phyloP scores from a whole-genome alignment of 2,329 filamentous ascomycete genomes.

The Cercospora sp. region DNA sequence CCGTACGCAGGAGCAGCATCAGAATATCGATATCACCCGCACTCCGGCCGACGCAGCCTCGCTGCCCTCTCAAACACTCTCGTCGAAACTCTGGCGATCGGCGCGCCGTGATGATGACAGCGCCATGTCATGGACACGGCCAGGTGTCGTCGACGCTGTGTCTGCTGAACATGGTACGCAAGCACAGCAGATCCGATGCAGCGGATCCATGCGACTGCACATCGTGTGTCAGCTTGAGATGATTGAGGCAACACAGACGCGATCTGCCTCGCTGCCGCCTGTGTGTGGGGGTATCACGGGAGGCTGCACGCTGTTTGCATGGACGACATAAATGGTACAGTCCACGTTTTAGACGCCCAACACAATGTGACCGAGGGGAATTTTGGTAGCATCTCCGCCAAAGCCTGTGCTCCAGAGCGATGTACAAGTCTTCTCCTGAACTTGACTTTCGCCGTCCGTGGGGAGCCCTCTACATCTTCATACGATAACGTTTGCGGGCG shows the following conservation, averaged over 20 bases:
- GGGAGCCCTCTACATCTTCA: not conserved
- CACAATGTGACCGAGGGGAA: not conserved
- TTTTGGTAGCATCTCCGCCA: not conserved
- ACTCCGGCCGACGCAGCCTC: conserved; percentile 6
- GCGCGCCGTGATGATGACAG: not conserved
- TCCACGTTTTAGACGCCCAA: not conserved
- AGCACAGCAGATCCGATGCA: conserved; percentile 11
- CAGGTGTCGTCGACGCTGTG: not conserved
- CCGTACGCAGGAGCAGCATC: not conserved
- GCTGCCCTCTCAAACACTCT: not conserved
- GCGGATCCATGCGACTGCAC: conserved; percentile 16
- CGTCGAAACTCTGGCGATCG: not conserved
- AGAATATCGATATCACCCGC: not conserved
- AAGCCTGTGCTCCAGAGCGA: not conserved
- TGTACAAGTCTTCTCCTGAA: not conserved
- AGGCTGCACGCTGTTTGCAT: not conserved
- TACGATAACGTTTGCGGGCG: not conserved
- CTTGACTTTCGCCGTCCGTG: not conserved
- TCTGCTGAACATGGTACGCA: not conserved
- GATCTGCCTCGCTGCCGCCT: conserved; percentile 2
- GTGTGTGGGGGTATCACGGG: not conserved
- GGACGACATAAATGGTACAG: not conserved
- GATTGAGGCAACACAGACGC: conserved; percentile 16
- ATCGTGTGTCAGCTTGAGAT: conserved; percentile 9
- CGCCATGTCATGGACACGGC: not conserved